Evolutionary conservation across 2,329 filamentous ascomycete species (phyloP), one percentile per base, ranked within the genome.

Genomic region (Rhexocercosporidium sp.): DNA sequence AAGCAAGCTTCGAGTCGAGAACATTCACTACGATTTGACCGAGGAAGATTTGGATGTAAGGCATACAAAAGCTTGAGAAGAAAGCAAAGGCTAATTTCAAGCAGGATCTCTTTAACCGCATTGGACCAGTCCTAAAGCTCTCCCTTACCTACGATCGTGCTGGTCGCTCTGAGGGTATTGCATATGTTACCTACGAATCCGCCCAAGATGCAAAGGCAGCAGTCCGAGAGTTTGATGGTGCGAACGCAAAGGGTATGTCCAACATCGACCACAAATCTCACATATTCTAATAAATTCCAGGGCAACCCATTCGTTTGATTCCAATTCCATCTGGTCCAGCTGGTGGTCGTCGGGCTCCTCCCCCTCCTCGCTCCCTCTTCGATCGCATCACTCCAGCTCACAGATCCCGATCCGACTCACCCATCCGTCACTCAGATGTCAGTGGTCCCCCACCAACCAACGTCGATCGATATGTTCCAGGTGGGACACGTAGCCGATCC

Each of bases 21-120:
- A 97, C 77, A 82, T 97, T 66, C 94, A 97, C 79, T 97, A 97
- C 79, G 94, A 97, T 68, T 85, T 97, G 70, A 94, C 91, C 14
- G 89, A 95, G 78, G 89, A 90, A 44, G 94, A 97, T 76, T 85
- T 97, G 63, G 86, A 92, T 75, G 93, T 96, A 83, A 62, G 81
- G 27, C 34, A 53, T 1, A 37, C n/a, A 16, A 39, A 31, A 46
- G 59, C 22, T n/a, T 31, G 1, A 22, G 39, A n/a, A 31, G 18
- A 25, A 20, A 14, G 29, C 49, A 61, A 14, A 41, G 9, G 49
- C 69, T 76, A 31, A 73, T 59, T 25, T n/a, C 31, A 4, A 20
- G 16, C 70, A 97, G 93, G 92, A 92, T 71, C 86, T 97, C 2
- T 97, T 97, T 78, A 83, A 82, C 69, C 86, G 89, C 74, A 95